Conservation (phyloP, 371 early-diverging fungal species). For the Mucor mucedo region DNA sequence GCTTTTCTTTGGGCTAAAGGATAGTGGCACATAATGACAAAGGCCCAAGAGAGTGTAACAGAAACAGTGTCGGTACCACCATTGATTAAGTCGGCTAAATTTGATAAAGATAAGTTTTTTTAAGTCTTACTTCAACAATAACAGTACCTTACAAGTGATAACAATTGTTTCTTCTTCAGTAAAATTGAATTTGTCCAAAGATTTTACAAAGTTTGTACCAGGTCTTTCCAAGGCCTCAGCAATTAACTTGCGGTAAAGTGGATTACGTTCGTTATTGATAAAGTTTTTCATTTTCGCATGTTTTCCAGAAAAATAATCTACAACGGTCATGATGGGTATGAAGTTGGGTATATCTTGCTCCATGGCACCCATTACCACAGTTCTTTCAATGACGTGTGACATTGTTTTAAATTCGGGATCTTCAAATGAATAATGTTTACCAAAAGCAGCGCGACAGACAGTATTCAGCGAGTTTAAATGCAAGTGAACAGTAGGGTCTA, state of each 20-base stretch:
- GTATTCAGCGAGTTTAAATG: conserved; percentile 16
- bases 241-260: conserved; percentile 8
- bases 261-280: conserved; percentile 3
- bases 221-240: conserved; percentile 9
- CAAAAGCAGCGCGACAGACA: conserved; percentile 8
- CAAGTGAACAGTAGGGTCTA: conserved; percentile 4
- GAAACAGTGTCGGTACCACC: conserved; percentile 26
- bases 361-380: conserved; percentile 7
- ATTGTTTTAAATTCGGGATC: conserved; percentile 18
- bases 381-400: neutral
- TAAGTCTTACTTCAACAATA: no score
- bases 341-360: conserved; percentile 14
- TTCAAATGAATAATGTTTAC: conserved; percentile 8
- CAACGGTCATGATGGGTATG: conserved; percentile 13
- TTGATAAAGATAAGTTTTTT: neutral
- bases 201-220: conserved; percentile 11
- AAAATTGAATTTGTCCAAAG: neutral
- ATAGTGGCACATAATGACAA: conserved; percentile 16
- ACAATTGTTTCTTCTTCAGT: conserved; percentile 13
- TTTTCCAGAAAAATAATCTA: neutral
- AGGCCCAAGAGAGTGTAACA: conserved; percentile 19
- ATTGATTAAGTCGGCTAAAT: conserved; percentile 22
- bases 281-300: neutral
- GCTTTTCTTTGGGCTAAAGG: conserved; percentile 19
- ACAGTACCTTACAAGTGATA: neutral